Evolutionary conservation across 352 stramenopile genomes (phyloP), one percentile per base, ranked within the genome.

Genomic region (Globisporangium carolinianum): DNA sequence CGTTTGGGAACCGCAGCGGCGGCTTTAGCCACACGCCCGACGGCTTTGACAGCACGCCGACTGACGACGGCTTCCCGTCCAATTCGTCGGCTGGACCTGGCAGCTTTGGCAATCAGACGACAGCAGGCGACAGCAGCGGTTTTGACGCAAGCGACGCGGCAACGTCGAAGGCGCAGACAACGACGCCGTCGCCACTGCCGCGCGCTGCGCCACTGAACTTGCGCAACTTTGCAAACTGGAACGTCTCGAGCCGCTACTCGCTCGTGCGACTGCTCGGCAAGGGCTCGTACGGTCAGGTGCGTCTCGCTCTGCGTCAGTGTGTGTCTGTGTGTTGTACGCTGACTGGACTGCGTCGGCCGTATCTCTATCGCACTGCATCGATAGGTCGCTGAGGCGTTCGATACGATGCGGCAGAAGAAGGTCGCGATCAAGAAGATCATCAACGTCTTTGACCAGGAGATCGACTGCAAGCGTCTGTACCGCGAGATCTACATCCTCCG

Each of bases 361-460:
- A 32, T 32, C 24, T 32, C 24, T 32, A 32, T 32, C 24, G 24
- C 2, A 32, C 24, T 32, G 24, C 24, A 32, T 32, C 42, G 14
- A 49, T 38, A 85, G 72, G 80, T 91, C 24, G 79, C 80, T 0
- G 85, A 94, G 59, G 85, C 85, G 5, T 91, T 89, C 62, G 85
- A 94, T 61, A 90, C 62, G 0, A 70, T 90, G 55, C 71, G 68
- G 5, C 72, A 91, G 53, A 88, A 89, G 63, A 92, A 91, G 41
- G 85, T 95, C 46, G 85, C 85, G 1, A 95, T 95, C 64, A 95
- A 95, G 67, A 91, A 91, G 72, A 91, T 95, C 60, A 85, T 89
- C 49, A 93, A 92, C 55, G 85, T 95, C 32, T 95, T 95, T 55
- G 81, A 91, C 62, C 83, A 92, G 47, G 82, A 89, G 55, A 90